Evolutionary conservation across 345 rosid species (phyloP), one percentile per base, ranked within the genome.

Genomic region (Physaria fendleri): DNA sequence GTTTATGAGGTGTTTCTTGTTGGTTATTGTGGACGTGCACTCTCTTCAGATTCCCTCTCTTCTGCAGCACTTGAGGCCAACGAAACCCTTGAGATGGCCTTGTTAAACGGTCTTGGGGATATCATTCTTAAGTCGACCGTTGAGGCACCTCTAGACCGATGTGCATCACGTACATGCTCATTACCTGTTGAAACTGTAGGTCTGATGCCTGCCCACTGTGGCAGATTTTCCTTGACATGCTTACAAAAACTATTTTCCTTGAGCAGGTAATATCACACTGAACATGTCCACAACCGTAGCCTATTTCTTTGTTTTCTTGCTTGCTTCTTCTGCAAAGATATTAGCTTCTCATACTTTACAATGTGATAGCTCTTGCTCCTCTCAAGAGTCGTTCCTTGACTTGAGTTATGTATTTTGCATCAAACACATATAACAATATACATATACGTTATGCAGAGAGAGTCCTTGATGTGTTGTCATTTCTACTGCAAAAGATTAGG

Each of bases 121-220:
- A 69, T 76, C 66, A 67, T 93, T 74, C 91, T 93, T 17, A 82
- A 76, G 58, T 85, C 87, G 0, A 75, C 89, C 24, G 64, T 80
- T 40, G 95, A 89, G 79, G 97, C 92, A 9, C 89, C 97, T 53
- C 66, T 93, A 73, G 99, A 93, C 56, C 91, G 87, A 10, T 93
- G 99, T 74, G 97, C 97, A 55, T 89, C 97, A 56, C 95, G 99
- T 20, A 93, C 97, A 23, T 83, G 91, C 84, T 83, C 93, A 48
- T 74, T 93, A 69, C 99, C 99, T 29, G 21, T 89, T 71, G 95
- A 87, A 71, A 93, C 95, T n/a, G 97, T 89, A 59, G 91, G 83
- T 75, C 92, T 93, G 65, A 83, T 89, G 95, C 99, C 99, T 68
- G 40, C 69, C 38, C 87, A 93, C 55, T 93, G 97, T 74, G 78